Base-by-base conservation (phyloP, 2,329 filamentous ascomycete genomes). In the Trichoderma afroharzianum region DNA sequence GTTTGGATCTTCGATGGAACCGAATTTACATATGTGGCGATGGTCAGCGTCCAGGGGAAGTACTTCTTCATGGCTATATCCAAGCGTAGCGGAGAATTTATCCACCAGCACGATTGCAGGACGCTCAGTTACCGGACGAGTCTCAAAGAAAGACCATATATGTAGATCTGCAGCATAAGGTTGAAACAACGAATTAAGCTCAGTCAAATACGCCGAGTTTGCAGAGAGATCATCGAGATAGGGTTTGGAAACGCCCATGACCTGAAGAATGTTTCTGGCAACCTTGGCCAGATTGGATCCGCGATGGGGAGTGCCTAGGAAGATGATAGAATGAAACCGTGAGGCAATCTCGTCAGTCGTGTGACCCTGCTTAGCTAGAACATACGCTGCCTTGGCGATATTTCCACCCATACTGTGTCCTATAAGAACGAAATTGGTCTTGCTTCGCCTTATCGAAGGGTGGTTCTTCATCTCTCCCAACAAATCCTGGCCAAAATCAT, bases 381-480 rank as follows among this genome's bases (percentile, higher is more conserved):
- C 55, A 63, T 72, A 72, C 1, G 64, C 43, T 26, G 62, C 58
- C 64, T 72, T 72, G 9, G 58, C 58, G 6, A 72, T 47, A 28
- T 30, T 43, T 11, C 70, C 70, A 9, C 70, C 64, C 70, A 72
- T 72, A 47, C 70, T 72, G 24, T 69, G 70, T 11, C 70, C 63
- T n/a, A 72, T 32, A 6, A 68, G 24, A 24, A 72, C 21, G 30
- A 72, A 39, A 14, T 39, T 36, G 43, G 69, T 33, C 4, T 47
- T 30, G 21, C 69, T 57, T 18, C 47, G n/a, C 26, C 43, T 50
- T 18, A 71, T 71, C 15, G 28, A 39, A 12, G 24, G 64, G 18
- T 63, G 28, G 14, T 59, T 70, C 36, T 32, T 36, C 26, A 72
- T 58, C 59, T 69, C 70, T 26, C 64, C 58, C 5, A 64, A 21